A percentile compares a stretch with the other conserved stretches of the same genome.
phyloP scores from a whole-genome alignment of 768 basidiomycete genomes.

The Boletus vermiculosoides region DNA sequence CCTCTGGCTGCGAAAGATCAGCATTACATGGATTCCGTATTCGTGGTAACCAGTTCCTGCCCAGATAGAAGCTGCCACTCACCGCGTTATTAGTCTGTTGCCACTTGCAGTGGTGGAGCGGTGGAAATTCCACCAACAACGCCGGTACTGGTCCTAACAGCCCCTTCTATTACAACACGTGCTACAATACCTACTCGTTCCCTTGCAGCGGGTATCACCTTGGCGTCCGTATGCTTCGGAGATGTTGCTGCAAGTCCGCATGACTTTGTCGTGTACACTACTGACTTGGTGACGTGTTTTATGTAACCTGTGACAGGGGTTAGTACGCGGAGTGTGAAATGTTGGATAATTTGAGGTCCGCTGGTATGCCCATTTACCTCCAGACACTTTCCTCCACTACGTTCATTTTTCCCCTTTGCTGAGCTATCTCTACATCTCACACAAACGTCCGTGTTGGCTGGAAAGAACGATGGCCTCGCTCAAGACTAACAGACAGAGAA shows the following conservation, averaged over 20 bases:
- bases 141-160: not conserved
- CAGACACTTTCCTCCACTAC: not conserved
- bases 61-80: no score
- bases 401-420: not conserved
- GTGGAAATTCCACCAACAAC: slow-evolving; percentile 15
- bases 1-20: slow-evolving; percentile 9
- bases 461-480: slow-evolving; percentile 22
- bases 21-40: not conserved
- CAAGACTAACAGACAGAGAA: slow-evolving; percentile 35
- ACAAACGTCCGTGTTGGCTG: not conserved
- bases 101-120: no score
- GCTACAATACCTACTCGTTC: no score
- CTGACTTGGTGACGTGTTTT: no score
- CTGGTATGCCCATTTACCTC: not conserved
- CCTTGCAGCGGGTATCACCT: no score
- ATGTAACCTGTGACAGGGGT: not conserved
- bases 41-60: no score
- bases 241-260: no score
- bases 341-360: slow-evolving; percentile 8
- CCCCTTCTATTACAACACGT: no score
- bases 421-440: not conserved
- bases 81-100: no score
- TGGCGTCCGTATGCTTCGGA: not conserved
- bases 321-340: slow-evolving; percentile 15
- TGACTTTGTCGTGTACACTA: no score